A percentile compares a stretch with the other conserved stretches of the same genome.
phyloP scores from a whole-genome alignment of 345 rosid species.

The Citrus trifoliata region DNA sequence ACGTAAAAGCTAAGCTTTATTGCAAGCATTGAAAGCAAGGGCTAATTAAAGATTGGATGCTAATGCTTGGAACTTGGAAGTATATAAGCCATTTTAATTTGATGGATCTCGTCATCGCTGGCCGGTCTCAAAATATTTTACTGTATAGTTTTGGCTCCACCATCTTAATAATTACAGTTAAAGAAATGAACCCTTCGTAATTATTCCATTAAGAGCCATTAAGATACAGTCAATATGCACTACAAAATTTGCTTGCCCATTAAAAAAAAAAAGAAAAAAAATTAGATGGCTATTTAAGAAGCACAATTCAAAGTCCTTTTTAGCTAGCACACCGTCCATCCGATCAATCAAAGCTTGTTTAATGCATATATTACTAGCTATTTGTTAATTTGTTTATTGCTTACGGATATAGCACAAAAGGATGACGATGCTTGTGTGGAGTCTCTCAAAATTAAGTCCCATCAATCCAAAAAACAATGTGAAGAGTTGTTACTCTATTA shows the following conservation, averaged over 20 bases:
- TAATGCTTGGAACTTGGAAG: neutral
- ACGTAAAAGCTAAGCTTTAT: neutral
- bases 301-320: neutral
- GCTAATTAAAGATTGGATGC: neutral
- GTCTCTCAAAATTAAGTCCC: neutral
- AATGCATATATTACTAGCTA: neutral
- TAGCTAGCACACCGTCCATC: neutral
- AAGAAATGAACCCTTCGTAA: neutral
- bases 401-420: neutral
- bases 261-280: neutral
- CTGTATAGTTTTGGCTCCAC: neutral
- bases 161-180: neutral
- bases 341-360: neutral
- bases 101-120: neutral
- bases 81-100: neutral
- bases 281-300: neutral
- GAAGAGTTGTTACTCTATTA: neutral
- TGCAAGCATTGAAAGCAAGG: slow-evolving; percentile 6
- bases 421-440: slow-evolving; percentile 11
- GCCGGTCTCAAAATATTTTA: neutral
- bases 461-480: neutral
- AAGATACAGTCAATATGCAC: neutral
- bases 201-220: neutral
- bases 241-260: slow-evolving; percentile 9
- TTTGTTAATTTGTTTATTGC: neutral